phyloP scores from a whole-genome alignment of 805 yeast species.

The Wickerhamia fluorescens region DNA sequence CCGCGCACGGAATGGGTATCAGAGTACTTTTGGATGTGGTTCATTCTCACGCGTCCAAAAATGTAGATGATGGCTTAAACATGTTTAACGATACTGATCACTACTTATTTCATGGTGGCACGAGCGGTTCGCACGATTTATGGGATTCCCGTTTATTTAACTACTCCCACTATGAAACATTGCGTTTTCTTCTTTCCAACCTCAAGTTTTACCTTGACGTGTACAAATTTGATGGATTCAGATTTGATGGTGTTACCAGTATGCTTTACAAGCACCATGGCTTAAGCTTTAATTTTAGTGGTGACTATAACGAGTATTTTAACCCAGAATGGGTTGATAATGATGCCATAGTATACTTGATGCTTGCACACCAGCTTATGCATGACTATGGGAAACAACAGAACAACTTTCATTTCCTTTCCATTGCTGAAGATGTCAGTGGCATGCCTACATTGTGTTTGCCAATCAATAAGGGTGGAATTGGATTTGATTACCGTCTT shows the following conservation, averaged over 20 bases:
- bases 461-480: constrained; percentile 70
- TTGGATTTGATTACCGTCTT: constrained; percentile 87
- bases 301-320: constrained; percentile 88
- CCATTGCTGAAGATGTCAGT: constrained; percentile 94
- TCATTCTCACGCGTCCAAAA: constrained; percentile 93
- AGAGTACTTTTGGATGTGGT: constrained; percentile 86
- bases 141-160: constrained; percentile 98
- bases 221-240: constrained; percentile 86
- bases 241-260: constrained; percentile 95
- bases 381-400: constrained; percentile 40
- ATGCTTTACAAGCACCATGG: constrained; percentile 94
- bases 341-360: constrained; percentile 80
- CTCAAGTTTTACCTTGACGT: constrained; percentile 77
- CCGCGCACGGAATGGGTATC: constrained; percentile 85
- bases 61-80: constrained; percentile 89
- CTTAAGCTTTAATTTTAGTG: constrained; percentile 81
- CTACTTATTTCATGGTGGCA: constrained; percentile 91
- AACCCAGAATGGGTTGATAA: constrained; percentile 72
- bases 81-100: constrained; percentile 92
- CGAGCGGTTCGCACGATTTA: constrained; percentile 77
- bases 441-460: constrained; percentile 95
- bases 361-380: constrained; percentile 83
- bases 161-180: constrained; percentile 85
- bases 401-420: constrained; percentile 40
- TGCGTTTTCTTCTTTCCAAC: constrained; percentile 78